A percentile compares a stretch with the other conserved stretches of the same genome.
Evolutionary conservation across 2,329 filamentous ascomycete genomes (phyloP).

Genomic region (Colletotrichum sp.): DNA sequence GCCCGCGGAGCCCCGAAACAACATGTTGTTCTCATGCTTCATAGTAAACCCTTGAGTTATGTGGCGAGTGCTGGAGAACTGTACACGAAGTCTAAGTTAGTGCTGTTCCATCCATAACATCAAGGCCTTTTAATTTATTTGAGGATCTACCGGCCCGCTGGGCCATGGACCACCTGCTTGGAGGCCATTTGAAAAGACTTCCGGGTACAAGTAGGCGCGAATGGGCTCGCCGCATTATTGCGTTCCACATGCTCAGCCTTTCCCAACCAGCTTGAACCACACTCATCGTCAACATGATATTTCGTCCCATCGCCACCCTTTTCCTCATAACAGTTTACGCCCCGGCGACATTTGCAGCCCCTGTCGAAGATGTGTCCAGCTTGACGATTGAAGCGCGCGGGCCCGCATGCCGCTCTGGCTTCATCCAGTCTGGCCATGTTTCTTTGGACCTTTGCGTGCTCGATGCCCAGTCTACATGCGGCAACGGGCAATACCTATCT

Average conservation of each 20-base stretch:
- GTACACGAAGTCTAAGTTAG: not conserved
- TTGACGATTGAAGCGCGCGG: not conserved
- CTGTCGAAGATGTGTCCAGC: not conserved
- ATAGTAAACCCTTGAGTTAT: rapidly evolving
- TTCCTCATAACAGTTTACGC: not conserved
- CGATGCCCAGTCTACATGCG: not conserved
- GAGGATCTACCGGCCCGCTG: not conserved
- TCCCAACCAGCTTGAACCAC: rapidly evolving
- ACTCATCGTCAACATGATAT: not conserved
- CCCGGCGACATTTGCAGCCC: rapidly evolving
- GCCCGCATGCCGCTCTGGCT: not conserved
- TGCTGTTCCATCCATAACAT: not conserved
- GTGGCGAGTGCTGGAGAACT: not conserved
- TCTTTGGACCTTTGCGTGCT: rapidly evolving
- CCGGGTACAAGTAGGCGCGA: not conserved
- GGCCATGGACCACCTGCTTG: not conserved
- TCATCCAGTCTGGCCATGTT: not conserved
- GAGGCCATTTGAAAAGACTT: not conserved
- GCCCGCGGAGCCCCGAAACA: no score
- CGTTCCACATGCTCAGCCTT: not conserved
- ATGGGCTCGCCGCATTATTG: not conserved
- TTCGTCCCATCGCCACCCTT: not conserved
- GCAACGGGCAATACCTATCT: not conserved
- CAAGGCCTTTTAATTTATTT: rapidly evolving
- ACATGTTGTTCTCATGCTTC: not conserved